Evolutionary conservation across 345 rosid species (phyloP), one percentile per base, ranked within the genome.

Genomic region (Balakata baccata): DNA sequence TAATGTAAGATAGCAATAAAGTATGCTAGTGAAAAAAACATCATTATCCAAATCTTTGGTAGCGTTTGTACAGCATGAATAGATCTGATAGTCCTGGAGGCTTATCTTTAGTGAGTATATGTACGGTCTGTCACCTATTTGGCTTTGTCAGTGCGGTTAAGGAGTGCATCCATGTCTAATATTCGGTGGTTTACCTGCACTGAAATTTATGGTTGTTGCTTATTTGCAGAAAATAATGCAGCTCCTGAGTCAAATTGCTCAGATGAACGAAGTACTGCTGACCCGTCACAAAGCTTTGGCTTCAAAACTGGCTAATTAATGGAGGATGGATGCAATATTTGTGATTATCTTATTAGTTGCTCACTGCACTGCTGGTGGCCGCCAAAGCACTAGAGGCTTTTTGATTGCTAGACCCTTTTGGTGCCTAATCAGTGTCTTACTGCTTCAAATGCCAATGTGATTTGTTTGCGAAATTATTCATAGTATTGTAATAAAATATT

Each of bases 171-270:
- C 34, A 29, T 29, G 34, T 29, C 34, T 29, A 2, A 29, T 29
- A 1, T 29, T 29, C 34, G 34, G 34, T 57, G 23, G 23, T 39
- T 63, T 63, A 6, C 9, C 46, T 65, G 52, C n/a, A n/a, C n/a
- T 43, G 22, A 22, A 20, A 46, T 49, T 23, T 71, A 39, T 37
- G 54, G 43, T 37, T 47, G 39, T 64, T 64, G 51, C 0, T 53
- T 13, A 37, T 70, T 59, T n/a, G 41, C 87, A 87, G 93, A 84
- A 79, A 78, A 87, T 89, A 59, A 58, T 70, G 59, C 73, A 81
- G 80, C 86, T 89, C 1, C 71, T 87, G 78, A 81, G 80, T 61
- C 89, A 89, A 66, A 82, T 89, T 38, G 91, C 84, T 71, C 79
- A 86, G 68, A 83, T 86, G 85, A 89, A 89, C 71, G 85, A 87